phyloP scores from a whole-genome alignment of 2,329 filamentous ascomycete species.

The Cladophialophora yegresii region DNA sequence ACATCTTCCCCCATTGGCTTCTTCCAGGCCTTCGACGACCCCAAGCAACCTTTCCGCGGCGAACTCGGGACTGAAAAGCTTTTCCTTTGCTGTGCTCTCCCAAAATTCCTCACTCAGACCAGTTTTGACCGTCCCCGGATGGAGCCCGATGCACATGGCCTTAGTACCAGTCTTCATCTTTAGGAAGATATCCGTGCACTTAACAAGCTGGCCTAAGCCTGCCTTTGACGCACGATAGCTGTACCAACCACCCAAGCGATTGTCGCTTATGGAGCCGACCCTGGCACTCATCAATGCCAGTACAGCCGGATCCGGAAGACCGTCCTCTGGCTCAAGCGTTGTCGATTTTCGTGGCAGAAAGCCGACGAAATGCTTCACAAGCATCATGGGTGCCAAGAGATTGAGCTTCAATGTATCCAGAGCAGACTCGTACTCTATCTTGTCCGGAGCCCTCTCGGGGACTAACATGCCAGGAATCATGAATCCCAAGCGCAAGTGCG shows the following conservation, averaged over 20 bases:
- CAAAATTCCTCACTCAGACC: slow-evolving; percentile 72
- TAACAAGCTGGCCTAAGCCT: slow-evolving; percentile 69
- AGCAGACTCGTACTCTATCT: slow-evolving; percentile 63
- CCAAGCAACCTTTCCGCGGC: slow-evolving; percentile 65
- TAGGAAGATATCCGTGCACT: slow-evolving; percentile 70
- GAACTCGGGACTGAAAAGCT: slow-evolving; percentile 67
- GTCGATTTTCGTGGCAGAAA: slow-evolving; percentile 66
- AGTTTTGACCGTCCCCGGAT: slow-evolving; percentile 80
- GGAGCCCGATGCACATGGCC: slow-evolving; percentile 69
- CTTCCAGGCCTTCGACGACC: slow-evolving; percentile 56
- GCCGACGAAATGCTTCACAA: slow-evolving; percentile 72
- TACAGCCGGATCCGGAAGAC: slow-evolving; percentile 50
- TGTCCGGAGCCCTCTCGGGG: slow-evolving; percentile 69
- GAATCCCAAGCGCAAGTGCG: slow-evolving; percentile 68
- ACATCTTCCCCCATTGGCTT: slow-evolving; percentile 53
- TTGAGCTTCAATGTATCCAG: slow-evolving; percentile 74
- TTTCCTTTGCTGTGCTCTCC: slow-evolving; percentile 61
- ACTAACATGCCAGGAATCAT: slow-evolving; percentile 70
- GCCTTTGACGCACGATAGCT: slow-evolving; percentile 76
- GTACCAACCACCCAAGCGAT: slow-evolving; percentile 77
- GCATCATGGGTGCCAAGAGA: slow-evolving; percentile 69
- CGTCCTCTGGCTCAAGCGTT: slow-evolving; percentile 39
- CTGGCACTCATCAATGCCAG: slow-evolving; percentile 77
- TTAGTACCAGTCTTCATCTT: slow-evolving; percentile 58
- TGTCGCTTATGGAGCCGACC: slow-evolving; percentile 73